phyloP scores from a whole-genome alignment of 257 asterid species.

The Linaria vulgaris region DNA sequence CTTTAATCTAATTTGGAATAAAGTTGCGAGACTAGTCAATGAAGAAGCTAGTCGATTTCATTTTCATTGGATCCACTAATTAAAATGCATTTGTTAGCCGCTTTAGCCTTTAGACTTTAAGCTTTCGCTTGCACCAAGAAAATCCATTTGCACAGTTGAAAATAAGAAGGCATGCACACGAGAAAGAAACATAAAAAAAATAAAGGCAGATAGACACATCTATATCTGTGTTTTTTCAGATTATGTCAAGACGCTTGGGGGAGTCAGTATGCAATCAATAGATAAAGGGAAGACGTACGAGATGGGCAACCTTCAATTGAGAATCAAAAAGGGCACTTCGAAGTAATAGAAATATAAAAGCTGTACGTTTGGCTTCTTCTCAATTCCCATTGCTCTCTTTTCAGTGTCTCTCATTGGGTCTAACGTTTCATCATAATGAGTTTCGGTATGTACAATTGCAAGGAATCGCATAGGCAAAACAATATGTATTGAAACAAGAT shows the following conservation, averaged over 20 bases:
- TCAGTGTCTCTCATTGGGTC: constrained; percentile 26
- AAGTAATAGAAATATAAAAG: constrained; percentile 32
- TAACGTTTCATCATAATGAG: constrained; percentile 1
- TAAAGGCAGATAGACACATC: neutral
- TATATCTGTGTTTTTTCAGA: constrained; percentile 9
- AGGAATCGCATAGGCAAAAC: too few species aligned
- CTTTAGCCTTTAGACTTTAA: constrained; percentile 14
- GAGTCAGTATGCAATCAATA: neutral
- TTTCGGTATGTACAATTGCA: neutral
- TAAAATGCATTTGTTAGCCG: neutral
- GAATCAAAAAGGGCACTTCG: constrained; percentile 15
- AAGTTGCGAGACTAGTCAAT: neutral
- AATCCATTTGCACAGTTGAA: constrained; percentile 22
- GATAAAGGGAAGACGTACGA: constrained; percentile 32
- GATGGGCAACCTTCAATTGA: constrained; percentile 38
- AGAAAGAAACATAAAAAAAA: neutral
- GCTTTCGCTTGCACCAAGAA: constrained; percentile 42
- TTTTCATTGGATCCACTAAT: neutral
- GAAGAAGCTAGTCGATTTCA: neutral
- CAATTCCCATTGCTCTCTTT: constrained; percentile 27
- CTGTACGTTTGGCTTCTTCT: constrained; percentile 37
- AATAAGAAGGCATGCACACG: constrained; percentile 14
- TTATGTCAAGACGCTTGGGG: too few species aligned
- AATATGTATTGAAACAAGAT: neutral
- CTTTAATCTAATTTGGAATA: neutral